Conservation (phyloP, 345 rosid genomes). For the Brassica nigra region DNA sequence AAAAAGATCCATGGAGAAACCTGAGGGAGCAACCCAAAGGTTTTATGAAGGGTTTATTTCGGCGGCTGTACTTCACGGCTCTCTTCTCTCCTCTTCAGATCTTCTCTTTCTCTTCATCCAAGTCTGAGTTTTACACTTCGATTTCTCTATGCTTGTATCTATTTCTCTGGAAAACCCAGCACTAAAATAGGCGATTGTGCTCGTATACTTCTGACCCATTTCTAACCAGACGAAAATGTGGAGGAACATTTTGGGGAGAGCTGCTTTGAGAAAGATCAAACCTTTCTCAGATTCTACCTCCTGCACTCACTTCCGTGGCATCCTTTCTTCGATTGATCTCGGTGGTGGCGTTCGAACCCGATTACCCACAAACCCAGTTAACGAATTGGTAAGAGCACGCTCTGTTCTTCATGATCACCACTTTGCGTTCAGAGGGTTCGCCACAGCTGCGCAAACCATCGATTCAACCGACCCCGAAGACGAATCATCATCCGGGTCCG, state of each 20-base stretch:
- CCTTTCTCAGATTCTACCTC: constrained; percentile 31
- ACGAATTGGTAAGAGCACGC: constrained; percentile 28
- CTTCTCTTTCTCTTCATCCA: constrained; percentile 20
- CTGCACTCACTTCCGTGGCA: neutral
- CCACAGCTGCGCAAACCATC: constrained; percentile 62
- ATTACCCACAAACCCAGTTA: constrained; percentile 24
- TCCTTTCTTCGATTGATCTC: constrained; percentile 3
- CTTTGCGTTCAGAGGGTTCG: constrained; percentile 45
- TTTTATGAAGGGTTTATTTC: constrained; percentile 44
- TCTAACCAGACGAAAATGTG: constrained; percentile 53
- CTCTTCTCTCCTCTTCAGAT: constrained; percentile 24
- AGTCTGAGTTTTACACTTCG: neutral
- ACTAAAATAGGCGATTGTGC: neutral
- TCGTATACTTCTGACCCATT: neutral
- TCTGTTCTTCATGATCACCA: constrained; percentile 12
- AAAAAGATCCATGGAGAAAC: constrained; percentile 10
- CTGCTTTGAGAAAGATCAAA: constrained; percentile 48
- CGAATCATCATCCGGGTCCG: constrained; percentile 70
- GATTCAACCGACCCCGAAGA: constrained; percentile 65
- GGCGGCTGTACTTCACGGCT: constrained; percentile 42
- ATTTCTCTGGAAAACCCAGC: neutral
- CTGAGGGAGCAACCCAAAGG: constrained; percentile 32
- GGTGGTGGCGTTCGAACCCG: constrained; percentile 17
- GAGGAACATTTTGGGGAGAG: constrained; percentile 62
- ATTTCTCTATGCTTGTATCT: constrained; percentile 8